Evolutionary conservation across 2,329 filamentous ascomycete species (phyloP).

Genomic region (Apiospora saccharicola): DNA sequence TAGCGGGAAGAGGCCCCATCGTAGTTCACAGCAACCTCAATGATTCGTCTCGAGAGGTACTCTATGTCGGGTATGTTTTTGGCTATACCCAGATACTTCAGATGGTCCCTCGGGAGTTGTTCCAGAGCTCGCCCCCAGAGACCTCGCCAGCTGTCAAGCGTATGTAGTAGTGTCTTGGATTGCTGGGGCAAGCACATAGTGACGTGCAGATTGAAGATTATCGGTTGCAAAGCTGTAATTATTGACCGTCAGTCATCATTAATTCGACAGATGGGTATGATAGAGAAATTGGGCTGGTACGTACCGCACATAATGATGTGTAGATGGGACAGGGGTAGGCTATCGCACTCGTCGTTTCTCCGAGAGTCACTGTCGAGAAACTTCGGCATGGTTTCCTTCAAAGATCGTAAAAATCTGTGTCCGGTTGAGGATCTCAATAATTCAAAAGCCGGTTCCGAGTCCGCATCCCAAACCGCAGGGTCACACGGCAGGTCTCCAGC

Average conservation of each 20-base stretch:
- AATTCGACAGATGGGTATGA: too few relatives aligned
- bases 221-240: background rate
- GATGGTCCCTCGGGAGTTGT: background rate
- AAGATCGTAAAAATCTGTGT: background rate
- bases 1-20: background rate
- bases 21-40: conserved; percentile 25
- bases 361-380: background rate
- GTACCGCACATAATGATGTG: background rate
- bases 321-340: background rate
- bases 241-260: background rate
- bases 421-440: too few relatives aligned
- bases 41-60: conserved; percentile 25
- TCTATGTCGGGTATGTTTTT: conserved; percentile 26
- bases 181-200: background rate
- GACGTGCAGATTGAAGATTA: background rate
- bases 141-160: background rate
- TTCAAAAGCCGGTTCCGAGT: background rate
- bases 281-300: background rate
- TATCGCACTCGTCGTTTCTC: background rate
- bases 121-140: background rate
- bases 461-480: background rate
- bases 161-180: background rate
- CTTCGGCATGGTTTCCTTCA: background rate
- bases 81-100: conserved; percentile 26
- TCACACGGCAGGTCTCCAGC: conserved; percentile 28